Base-by-base conservation (phyloP, 1,139 yeast species). In the Candida sanyaensis region DNA sequence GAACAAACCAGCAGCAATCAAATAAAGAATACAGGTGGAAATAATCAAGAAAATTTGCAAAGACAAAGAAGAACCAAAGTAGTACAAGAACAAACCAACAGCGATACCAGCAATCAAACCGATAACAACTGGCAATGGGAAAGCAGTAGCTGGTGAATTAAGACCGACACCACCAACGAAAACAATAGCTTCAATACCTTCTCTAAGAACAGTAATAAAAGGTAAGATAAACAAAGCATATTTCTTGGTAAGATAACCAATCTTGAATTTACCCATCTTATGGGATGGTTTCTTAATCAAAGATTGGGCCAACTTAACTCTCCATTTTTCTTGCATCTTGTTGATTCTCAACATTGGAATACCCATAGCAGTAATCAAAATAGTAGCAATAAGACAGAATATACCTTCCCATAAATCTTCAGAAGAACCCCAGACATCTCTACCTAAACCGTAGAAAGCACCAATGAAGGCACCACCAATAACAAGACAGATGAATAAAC, bases 351-450 rank as follows among this genome's bases (percentile, higher is more conserved):
- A 77, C 84, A 90, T 87, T 60, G 95, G 93, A 56, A 90, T 70
- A 41, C 97, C 97, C 96, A 90, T 90, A 43, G 83, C 58, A 2
- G 96, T 83, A 51, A 90, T 90, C 64, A 90, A 79, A 17, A 86
- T 71, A 0, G 93, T 80, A 1, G 97, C 96, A 55, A 91, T 76
- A 32, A 90, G 68, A 61, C 89, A 84, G 60, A 90, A 81, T 29
- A 85, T 77, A 60, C 96, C 96, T 69, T 90, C 97, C 87, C 96
- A 90, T 47, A 90, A 76, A 61, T 90, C 96, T 63, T 90, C 97
- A 41, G 95, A 82, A 40, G 73, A 64, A 17, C 88, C 69, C 96
- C 96, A 90, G 52, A 89, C 69, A 71, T 90, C 92, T 28, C 83
- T 78, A 44, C 88, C 88, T 32, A 88, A 73, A 21, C 83, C 66